Base-by-base conservation (phyloP, 257 asterid genomes). In the Cruciata laevipes region DNA sequence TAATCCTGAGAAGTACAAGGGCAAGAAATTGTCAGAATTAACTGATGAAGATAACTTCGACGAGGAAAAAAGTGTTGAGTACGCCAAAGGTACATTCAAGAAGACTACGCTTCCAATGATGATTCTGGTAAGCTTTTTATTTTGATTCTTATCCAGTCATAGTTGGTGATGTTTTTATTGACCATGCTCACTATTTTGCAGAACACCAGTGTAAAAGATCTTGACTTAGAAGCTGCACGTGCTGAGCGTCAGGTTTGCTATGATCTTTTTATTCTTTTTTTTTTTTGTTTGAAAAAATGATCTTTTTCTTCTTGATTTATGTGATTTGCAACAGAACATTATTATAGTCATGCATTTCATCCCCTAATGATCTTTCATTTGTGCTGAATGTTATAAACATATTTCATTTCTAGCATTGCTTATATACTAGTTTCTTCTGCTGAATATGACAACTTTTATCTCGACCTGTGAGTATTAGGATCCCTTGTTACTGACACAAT, bases 221-320 rank as follows among this genome's bases (percentile, higher is more conserved):
- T 93, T 64, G 91, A 89, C 72, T 67, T 93, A 84, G 97, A 86
- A 82, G 84, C 96, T 77, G 98, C 97, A 71, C 75, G 78, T 78
- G 87, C 95, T 68, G 98, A 93, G 83, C 98, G 97, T 61, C 89
- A 87, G 98, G 98, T 93, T 75, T 71, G 93, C 72, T 33, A 56
- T 66, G 14, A 30, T 37, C 68, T 58, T 25, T 7, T 11, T 17
- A 14, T 11, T 68, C 63, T 23, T 42, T n/a, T n/a, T n/a, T n/a
- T n/a, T n/a, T n/a, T n/a, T n/a, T n/a, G n/a, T n/a, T n/a, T n/a
- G n/a, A n/a, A n/a, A n/a, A n/a, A n/a, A 56, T 66, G 14, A 30
- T 37, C 68, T 58, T 25, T 7, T 11, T 17, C 23, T 11, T 68
- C 63, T 23, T 42, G 37, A 56, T 68, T 51, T 53, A 68, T 57